Evolutionary conservation across 2,329 filamentous ascomycete genomes (phyloP).

Genomic region (Exophiala sp.): DNA sequence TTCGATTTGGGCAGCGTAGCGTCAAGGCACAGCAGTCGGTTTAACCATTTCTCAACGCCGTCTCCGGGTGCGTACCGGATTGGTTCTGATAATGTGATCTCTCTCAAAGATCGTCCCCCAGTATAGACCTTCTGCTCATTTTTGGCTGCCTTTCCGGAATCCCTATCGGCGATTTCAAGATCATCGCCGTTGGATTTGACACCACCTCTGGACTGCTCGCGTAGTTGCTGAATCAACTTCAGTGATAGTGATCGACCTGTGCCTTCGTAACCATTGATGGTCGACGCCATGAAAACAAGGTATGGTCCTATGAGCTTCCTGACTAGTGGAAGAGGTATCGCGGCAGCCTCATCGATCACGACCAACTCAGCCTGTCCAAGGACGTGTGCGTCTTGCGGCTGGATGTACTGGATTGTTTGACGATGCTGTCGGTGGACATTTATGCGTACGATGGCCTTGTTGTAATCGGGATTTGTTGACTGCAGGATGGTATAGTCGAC

Average conservation of each 20-base stretch:
- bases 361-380: conserved; percentile 91
- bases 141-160: conserved; percentile 71
- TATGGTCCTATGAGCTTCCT: conserved; percentile 95
- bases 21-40: conserved; percentile 87
- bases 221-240: conserved; percentile 94
- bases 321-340: conserved; percentile 89
- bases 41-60: conserved; percentile 92
- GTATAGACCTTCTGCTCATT: conserved; percentile 56
- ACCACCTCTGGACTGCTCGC: conserved; percentile 78
- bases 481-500: conserved; percentile 97
- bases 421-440: conserved; percentile 93
- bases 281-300: conserved; percentile 98
- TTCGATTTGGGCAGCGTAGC: conserved; percentile 80
- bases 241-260: conserved; percentile 91
- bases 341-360: conserved; percentile 95
- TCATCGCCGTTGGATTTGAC: conserved; percentile 54
- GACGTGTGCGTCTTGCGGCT: conserved; percentile 92
- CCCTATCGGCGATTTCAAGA: conserved; percentile 69
- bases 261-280: conserved; percentile 97
- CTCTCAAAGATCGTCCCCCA: conserved; percentile 75
- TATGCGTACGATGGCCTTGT: conserved; percentile 96
- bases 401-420: conserved; percentile 97
- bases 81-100: conserved; percentile 89
- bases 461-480: conserved; percentile 96
- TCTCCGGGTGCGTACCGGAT: conserved; percentile 93